These are phyloP conservation scores for California macrophylla DNA, from an alignment of 441 rosid genomes.

Conservation along the genomic window DNA sequence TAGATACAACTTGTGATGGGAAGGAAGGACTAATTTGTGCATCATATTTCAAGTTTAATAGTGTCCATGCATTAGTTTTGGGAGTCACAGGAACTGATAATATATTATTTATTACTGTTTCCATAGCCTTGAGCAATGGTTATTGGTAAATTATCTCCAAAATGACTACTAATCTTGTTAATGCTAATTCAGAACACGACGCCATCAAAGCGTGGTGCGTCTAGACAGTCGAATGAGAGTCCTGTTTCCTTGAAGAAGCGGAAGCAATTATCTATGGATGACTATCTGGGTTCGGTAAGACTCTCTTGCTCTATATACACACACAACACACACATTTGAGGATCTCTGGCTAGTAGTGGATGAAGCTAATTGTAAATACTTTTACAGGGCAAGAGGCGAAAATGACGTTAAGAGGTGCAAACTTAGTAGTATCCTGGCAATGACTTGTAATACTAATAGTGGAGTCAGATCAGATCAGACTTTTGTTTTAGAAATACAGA, in stretches of 20 bases:
- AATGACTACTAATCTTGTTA: neutral
- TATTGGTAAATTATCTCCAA: neutral
- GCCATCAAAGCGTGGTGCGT: conserved; percentile 63
- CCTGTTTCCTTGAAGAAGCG: conserved; percentile 61
- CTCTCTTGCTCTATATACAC: neutral
- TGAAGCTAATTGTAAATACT: neutral
- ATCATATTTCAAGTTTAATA: too few relatives aligned
- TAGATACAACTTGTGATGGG: neutral
- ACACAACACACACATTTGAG: neutral
- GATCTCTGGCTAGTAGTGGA: neutral
- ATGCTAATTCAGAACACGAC: conserved; percentile 46
- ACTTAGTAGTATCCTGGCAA: neutral
- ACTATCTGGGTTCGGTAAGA: conserved; percentile 55
- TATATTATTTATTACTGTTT: too few relatives aligned
- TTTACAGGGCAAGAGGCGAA: neutral
- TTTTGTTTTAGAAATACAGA: too few relatives aligned
- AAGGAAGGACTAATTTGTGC: too few relatives aligned
- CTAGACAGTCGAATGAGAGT: conserved; percentile 68
- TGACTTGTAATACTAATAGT: neutral
- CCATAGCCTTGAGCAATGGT: neutral
- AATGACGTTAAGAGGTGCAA: neutral
- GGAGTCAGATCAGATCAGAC: neutral
- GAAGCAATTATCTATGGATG: conserved; percentile 77
- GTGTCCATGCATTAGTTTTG: too few relatives aligned
- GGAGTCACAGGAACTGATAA: neutral